Conservation (phyloP, 1,284 basidiomycete species). For the Fomitopsis palustris region DNA sequence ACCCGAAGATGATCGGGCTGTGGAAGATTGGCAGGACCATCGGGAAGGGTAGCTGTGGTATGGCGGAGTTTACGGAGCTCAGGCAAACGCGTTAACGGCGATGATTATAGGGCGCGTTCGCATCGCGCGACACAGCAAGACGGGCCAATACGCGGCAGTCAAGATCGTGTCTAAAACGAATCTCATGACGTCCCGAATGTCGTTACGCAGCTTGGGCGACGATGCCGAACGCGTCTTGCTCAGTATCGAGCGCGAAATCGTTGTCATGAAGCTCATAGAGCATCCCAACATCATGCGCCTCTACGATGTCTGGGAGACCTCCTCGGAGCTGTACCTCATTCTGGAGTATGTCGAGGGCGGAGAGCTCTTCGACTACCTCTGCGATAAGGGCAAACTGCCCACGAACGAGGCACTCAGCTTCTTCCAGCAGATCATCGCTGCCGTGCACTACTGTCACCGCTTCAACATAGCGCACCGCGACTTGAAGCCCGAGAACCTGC, state of each 20-base stretch:
- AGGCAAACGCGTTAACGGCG: slow-evolving; percentile 1
- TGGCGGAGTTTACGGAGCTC: slow-evolving; percentile 13
- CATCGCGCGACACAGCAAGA: slow-evolving; percentile 85
- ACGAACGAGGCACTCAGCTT: slow-evolving; percentile 84
- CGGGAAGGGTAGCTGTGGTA: slow-evolving; percentile 89
- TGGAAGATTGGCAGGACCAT: slow-evolving; percentile 95
- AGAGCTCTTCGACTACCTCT: slow-evolving; percentile 95
- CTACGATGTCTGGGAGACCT: slow-evolving; percentile 98
- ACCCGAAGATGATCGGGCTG: slow-evolving; percentile 82
- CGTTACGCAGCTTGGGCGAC: slow-evolving; percentile 66
- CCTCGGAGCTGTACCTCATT: slow-evolving; percentile 86
- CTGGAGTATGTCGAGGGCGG: slow-evolving; percentile 98
- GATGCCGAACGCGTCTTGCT: slow-evolving; percentile 67
- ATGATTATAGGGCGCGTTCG: slow-evolving; percentile 80
- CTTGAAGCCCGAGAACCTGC: slow-evolving; percentile 94
- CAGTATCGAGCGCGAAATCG: slow-evolving; percentile 94
- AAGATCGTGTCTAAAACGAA: slow-evolving; percentile 92
- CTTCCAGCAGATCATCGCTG: slow-evolving; percentile 96
- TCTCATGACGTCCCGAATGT: slow-evolving; percentile 66
- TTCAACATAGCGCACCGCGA: slow-evolving; percentile 98
- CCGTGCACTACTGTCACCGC: slow-evolving; percentile 93
- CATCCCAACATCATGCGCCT: slow-evolving; percentile 95
- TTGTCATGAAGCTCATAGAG: slow-evolving; percentile 98
- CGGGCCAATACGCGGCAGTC: slow-evolving; percentile 90
- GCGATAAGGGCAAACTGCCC: slow-evolving; percentile 78